Conservation (phyloP, 2,329 filamentous ascomycete genomes). For the Lizonia empirigonia region DNA sequence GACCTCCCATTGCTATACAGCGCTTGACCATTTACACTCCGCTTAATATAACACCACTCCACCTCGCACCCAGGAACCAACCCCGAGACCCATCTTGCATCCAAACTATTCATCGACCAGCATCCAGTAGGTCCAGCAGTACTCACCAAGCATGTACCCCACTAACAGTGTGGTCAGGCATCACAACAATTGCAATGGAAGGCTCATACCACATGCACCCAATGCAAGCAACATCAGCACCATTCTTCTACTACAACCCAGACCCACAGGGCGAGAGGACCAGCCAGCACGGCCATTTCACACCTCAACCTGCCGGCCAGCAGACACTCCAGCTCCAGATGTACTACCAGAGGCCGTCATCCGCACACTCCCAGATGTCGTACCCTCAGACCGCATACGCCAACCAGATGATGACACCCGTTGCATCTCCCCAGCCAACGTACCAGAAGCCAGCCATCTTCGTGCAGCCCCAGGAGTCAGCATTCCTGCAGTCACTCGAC, state of each 20-base stretch:
- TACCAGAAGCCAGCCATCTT: slow-evolving; percentile 77
- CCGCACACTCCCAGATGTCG: slow-evolving; percentile 64
- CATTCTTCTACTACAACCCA: slow-evolving; percentile 87
- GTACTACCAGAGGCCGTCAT: slow-evolving; percentile 61
- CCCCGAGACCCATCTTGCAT: slow-evolving; percentile 16
- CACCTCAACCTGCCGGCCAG: slow-evolving; percentile 57
- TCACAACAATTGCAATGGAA: slow-evolving; percentile 63
- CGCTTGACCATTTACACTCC: slow-evolving; percentile 29
- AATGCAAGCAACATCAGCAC: slow-evolving; percentile 67
- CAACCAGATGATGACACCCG: slow-evolving; percentile 72
- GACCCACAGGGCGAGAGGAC: slow-evolving; percentile 70
- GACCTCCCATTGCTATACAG: slow-evolving; percentile 30
- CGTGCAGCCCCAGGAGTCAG: slow-evolving; percentile 63
- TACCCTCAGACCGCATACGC: slow-evolving; percentile 60
- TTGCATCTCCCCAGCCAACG: slow-evolving; percentile 74
- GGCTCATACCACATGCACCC: slow-evolving; percentile 61
- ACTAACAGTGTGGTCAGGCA: slow-evolving; percentile 23
- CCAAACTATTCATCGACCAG: slow-evolving; percentile 13
- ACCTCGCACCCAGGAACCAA: slow-evolving; percentile 18
- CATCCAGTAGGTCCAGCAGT: slow-evolving; percentile 24
- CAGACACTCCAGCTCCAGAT: slow-evolving; percentile 52
- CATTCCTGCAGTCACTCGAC: slow-evolving; percentile 68
- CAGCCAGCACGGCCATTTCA: slow-evolving; percentile 77
- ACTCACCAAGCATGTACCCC: background rate
- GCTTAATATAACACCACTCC: slow-evolving; percentile 34